Evolutionary conservation across 2,329 filamentous ascomycete genomes (phyloP).

Genomic region (Trichoderma atrobrunneum): DNA sequence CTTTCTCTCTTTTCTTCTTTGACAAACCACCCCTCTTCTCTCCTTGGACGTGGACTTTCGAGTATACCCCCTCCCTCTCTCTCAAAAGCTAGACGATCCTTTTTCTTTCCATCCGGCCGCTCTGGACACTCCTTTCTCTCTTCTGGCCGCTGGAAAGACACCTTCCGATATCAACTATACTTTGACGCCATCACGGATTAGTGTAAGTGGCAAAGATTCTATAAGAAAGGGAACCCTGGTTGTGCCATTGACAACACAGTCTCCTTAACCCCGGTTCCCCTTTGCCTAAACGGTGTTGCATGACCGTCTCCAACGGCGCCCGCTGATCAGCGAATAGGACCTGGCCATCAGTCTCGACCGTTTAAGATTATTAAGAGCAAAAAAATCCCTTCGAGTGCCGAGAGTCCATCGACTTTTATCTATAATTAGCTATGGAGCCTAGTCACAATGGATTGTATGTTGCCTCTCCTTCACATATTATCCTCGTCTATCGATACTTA

Average conservation of each 20-base stretch:
- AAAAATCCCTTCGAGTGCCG: constrained; percentile 9
- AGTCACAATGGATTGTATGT: constrained; percentile 19
- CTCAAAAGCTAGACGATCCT: not conserved
- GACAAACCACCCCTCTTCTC: not conserved
- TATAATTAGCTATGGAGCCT: constrained; percentile 19
- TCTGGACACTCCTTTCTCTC: not conserved
- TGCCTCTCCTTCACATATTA: not conserved
- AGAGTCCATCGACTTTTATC: constrained; percentile 8
- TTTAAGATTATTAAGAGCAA: constrained; percentile 16
- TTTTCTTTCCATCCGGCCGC: not conserved
- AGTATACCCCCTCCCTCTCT: not conserved
- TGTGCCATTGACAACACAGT: constrained; percentile 9
- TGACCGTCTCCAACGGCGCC: constrained; percentile 18
- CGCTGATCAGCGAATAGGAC: constrained; percentile 18
- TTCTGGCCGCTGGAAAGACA: not conserved
- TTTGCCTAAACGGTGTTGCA: constrained; percentile 19
- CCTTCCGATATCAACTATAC: not conserved
- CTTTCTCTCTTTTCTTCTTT: not conserved
- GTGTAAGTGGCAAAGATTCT: constrained; percentile 14
- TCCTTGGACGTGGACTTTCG: not conserved
- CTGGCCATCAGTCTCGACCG: constrained; percentile 7
- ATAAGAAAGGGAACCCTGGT: constrained; percentile 12
- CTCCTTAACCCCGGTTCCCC: constrained; percentile 9
- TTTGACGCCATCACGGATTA: constrained; percentile 16
- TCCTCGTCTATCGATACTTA: constrained; percentile 14